These are phyloP conservation scores for Sugiyamaella marilandica DNA, from an alignment of 805 yeast species.

Conservation along the genomic window DNA sequence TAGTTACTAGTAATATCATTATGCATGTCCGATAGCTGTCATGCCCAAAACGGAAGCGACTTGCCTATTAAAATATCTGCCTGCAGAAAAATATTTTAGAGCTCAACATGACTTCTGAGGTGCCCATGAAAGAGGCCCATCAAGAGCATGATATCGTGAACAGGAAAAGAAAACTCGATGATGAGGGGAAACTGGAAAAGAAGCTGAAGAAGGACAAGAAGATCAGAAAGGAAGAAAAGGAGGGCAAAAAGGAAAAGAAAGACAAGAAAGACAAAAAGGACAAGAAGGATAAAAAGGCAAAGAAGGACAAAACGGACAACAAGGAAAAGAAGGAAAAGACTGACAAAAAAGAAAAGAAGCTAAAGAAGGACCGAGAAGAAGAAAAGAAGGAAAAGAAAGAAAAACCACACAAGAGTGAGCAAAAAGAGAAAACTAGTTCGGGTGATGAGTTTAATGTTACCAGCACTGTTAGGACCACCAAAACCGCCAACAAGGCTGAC, in stretches of 20 bases:
- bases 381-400: no score
- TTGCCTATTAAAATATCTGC: background rate
- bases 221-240: slow-evolving; percentile 26
- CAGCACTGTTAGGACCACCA: background rate
- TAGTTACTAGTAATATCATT: no score
- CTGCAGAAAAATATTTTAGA: slow-evolving; percentile 1
- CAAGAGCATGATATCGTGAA: slow-evolving; percentile 9
- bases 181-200: slow-evolving; percentile 15
- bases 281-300: slow-evolving; percentile 38
- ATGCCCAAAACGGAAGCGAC: no score
- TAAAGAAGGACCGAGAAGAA: slow-evolving; percentile 34
- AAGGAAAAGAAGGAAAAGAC: slow-evolving; percentile 28
- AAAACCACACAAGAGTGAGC: background rate
- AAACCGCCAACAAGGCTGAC: background rate
- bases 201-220: slow-evolving; percentile 26
- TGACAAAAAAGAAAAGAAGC: slow-evolving; percentile 28
- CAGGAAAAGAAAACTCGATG: slow-evolving; percentile 8
- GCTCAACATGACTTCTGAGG: background rate
- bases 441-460: background rate
- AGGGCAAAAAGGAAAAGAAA: slow-evolving; percentile 26
- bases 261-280: slow-evolving; percentile 28
- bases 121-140: background rate
- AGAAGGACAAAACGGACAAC: slow-evolving; percentile 36
- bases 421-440: background rate
- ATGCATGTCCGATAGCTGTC: no score